Evolutionary conservation across 306 rosid genomes (phyloP), one percentile per base, ranked within the genome.

Genomic region (Oemleria cerasiformis): DNA sequence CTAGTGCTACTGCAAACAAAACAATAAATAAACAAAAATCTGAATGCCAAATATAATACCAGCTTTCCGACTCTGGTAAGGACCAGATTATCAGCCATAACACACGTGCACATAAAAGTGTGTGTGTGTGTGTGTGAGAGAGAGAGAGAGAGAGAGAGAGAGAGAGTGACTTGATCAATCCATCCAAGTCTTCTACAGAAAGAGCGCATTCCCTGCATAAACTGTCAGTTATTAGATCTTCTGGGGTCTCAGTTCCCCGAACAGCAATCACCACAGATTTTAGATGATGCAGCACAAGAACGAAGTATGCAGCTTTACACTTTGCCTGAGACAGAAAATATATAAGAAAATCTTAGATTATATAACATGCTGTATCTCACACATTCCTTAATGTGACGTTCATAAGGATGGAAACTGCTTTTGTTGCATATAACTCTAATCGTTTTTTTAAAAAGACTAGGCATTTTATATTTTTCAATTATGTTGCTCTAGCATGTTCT

Each of bases 221-320:
- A 47, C 98, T 95, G 73, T 92, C 96, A 5, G 96, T 92, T 71
- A 92, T 82, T 54, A 92, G 88, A 82, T 92, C 98, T 84, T 92
- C 98, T 15, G 96, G 96, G 70, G 96, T 92, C 88, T 92, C 97
- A 67, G 98, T 92, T 84, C 98, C 98, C 56, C 98, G 86, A 68
- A 92, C 86, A 72, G 96, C 81, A 79, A 92, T 84, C 67, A 92
- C 86, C 19, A 92, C 84, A 40, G 84, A 72, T 84, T 73, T 86
- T 71, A 82, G 79, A 65, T 87, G 85, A 90, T 92, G 96, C 67
- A 90, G 82, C 83, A 92, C 96, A 75, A 90, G 84, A 78, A 92
- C 83, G 51, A 92, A 92, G 78, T 92, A 92, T 59, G 98, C 96
- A 78, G 96, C 96, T 81, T 90, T 69, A 75, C 96, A 92, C 78